Evolutionary conservation across 805 yeast species (phyloP), one percentile per base, ranked within the genome.

Genomic region (Kodamaea nitidulidarum): DNA sequence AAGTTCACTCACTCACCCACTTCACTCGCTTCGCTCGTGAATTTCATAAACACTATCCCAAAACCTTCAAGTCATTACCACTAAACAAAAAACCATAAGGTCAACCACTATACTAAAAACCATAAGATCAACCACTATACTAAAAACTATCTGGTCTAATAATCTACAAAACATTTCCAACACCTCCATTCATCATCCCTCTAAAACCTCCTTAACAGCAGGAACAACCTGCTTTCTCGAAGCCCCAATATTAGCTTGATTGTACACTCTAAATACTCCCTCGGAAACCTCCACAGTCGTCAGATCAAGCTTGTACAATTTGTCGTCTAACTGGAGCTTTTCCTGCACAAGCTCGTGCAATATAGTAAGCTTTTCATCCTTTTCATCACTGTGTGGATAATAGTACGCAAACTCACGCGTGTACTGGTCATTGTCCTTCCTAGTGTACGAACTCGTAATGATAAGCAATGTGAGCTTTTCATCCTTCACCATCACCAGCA

Each of bases 171-270:
- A n/a, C n/a, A n/a, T n/a, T n/a, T n/a, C n/a, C 24, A 21, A 9
- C 9, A 7, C 8, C 9, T 21, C 7, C 24, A n/a, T 10, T 25
- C 27, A 25, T 7, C 6, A 22, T 11, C 22, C 46, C 35, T 63
- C 67, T 18, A 67, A 41, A 20, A 56, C 50, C 1, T 48, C 50
- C 54, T 69, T 66, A 14, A 69, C 60, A 9, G 57, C 58, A 3
- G 97, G 97, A 4, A 86, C 95, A 9, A 88, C 86, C 55, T 85
- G 95, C 56, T 90, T 90, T 51, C 97, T 73, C 25, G 93, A 84
- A 1, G 91, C 90, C 6, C 62, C 56, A 10, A 72, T 51, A 43
- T 83, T 78, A 4, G 38, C 45, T 45, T 69, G 71, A 54, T 83
- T 84, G 46, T 45, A 64, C 6, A 67, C 46, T 34, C 45, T 52